A percentile compares a stretch with the other conserved stretches of the same genome.
Evolutionary conservation across 2,329 filamentous ascomycete species (phyloP).

Genomic region (Sporothrix curviconia): DNA sequence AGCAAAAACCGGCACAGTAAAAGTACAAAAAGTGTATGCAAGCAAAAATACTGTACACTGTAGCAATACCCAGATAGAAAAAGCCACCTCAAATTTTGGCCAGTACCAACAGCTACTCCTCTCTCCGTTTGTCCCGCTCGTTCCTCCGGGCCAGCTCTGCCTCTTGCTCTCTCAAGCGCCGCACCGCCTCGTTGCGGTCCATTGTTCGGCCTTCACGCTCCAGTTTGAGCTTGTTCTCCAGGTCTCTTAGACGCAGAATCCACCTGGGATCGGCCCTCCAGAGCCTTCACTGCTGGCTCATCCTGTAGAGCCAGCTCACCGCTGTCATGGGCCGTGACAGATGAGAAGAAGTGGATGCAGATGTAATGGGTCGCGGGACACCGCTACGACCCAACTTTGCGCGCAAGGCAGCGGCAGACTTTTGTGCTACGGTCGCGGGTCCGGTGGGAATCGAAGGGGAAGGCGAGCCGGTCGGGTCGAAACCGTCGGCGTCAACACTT

Average conservation of each 20-base stretch:
- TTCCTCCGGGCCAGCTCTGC: conserved; percentile 20
- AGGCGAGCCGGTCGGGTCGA: conserved; percentile 36
- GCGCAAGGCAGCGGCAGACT: conserved; percentile 10
- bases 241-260: conserved; percentile 76
- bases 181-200: conserved; percentile 76
- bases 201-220: conserved; percentile 81
- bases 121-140: conserved; percentile 16
- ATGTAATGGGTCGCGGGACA: conserved; percentile 18
- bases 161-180: conserved; percentile 61
- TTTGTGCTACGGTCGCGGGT: conserved; percentile 38
- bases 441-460: conserved; percentile 50
- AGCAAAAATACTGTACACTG: background rate
- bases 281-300: conserved; percentile 21
- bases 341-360: conserved; percentile 12
- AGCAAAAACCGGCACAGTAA: too few species aligned
- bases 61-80: background rate
- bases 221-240: conserved; percentile 82
- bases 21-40: background rate
- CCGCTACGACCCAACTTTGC: conserved; percentile 20
- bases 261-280: conserved; percentile 59
- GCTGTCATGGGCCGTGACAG: conserved; percentile 20
- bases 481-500: conserved; percentile 23
- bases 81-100: background rate
- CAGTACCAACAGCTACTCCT: background rate
- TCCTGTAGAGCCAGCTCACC: conserved; percentile 24